Evolutionary conservation across 306 rosid genomes (phyloP).

Genomic region (Casuarina cunninghamiana): DNA sequence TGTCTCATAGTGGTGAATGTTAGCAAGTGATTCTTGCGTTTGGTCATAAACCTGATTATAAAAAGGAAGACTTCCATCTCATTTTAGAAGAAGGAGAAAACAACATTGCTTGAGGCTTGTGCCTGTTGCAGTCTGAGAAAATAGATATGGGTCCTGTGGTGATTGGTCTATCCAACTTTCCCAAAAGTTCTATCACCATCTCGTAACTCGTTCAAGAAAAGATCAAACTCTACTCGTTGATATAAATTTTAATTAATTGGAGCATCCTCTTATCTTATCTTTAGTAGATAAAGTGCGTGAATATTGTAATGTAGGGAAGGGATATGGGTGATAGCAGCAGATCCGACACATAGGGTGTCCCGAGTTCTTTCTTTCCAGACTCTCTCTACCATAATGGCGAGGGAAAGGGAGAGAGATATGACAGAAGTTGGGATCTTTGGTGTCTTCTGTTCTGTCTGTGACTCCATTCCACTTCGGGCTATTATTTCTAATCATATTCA

Average conservation of each 20-base stretch:
- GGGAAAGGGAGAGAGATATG: not conserved
- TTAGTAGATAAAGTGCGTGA: conserved; percentile 27
- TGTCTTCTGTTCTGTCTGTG: conserved; percentile 15
- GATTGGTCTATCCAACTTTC: not conserved
- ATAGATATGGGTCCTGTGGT: not conserved
- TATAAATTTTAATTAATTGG: conserved; percentile 19
- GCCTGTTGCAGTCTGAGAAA: not conserved
- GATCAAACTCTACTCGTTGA: not conserved
- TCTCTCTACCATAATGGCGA: conserved; percentile 18
- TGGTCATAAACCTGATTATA: too few species aligned
- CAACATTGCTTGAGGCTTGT: not conserved
- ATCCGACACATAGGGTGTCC: conserved; percentile 61
- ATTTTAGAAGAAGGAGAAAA: not conserved
- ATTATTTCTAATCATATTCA: conserved; percentile 16
- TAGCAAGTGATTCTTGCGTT: too few species aligned
- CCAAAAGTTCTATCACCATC: not conserved
- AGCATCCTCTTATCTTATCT: conserved; percentile 47
- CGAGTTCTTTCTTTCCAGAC: conserved; percentile 42
- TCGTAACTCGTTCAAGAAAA: conserved; percentile 9
- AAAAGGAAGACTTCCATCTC: too few species aligned
- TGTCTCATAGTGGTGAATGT: too few species aligned
- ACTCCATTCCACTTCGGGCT: conserved; percentile 39
- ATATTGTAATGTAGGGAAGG: conserved; percentile 39
- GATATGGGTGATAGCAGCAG: conserved; percentile 42
- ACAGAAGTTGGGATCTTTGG: not conserved